A percentile compares a stretch with the other conserved stretches of the same genome.
These are phyloP conservation scores for sorghum (Sorghum bicolor) DNA, from an alignment of 176 grass and related monocot genomes.

Conservation along the genomic window DNA sequence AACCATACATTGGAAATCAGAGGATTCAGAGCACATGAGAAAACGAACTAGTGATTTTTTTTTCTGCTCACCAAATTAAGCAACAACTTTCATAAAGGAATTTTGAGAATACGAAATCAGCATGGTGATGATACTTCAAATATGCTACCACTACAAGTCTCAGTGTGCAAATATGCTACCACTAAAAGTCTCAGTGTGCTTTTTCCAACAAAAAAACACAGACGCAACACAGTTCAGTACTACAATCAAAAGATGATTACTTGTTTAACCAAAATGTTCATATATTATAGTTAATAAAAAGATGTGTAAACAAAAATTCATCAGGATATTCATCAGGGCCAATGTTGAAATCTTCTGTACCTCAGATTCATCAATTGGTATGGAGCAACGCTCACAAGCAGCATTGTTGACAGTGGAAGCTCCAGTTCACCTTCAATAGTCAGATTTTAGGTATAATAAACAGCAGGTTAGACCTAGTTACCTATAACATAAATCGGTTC, in stretches of 20 bases:
- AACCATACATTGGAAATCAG: not conserved
- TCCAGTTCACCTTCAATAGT: constrained; percentile 65
- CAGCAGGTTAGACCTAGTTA: not conserved
- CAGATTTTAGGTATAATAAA: constrained; percentile 22
- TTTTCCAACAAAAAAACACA: not conserved
- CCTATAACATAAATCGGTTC: not conserved
- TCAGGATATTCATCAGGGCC: not conserved
- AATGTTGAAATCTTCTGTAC: constrained; percentile 31
- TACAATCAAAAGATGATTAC: not conserved
- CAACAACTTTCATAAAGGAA: not conserved
- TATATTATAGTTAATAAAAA: not conserved
- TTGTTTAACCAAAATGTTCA: not conserved
- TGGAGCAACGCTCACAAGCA: constrained; percentile 73
- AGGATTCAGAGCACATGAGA: not conserved
- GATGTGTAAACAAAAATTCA: not conserved
- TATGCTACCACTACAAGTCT: not conserved
- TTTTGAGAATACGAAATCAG: not conserved
- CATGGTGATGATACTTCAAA: not conserved
- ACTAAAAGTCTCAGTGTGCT: not conserved
- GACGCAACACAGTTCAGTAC: not conserved
- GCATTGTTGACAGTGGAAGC: constrained; percentile 70
- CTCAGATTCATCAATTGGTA: constrained; percentile 67
- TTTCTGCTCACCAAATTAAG: not conserved
- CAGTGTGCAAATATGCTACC: not conserved
- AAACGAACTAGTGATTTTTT: not conserved